phyloP scores from a whole-genome alignment of 139 green algal species.

The Chloropicon primus region DNA sequence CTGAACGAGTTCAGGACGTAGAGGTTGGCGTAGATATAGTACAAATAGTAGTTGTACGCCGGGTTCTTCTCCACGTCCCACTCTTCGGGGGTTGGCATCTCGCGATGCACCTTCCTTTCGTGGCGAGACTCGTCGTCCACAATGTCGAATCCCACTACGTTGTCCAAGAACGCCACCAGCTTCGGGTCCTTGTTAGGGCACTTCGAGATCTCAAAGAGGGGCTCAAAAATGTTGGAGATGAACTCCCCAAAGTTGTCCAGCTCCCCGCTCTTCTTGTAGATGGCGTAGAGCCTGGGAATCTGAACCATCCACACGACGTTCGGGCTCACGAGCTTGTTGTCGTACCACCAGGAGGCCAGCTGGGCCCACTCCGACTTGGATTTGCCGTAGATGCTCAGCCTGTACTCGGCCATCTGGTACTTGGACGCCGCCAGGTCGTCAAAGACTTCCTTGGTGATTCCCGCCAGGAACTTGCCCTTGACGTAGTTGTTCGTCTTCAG shows the following conservation, averaged over 20 bases:
- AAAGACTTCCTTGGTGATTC: conserved; percentile 92
- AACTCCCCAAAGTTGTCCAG: conserved; percentile 73
- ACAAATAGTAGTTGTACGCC: conserved; percentile 93
- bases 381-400: conserved; percentile 75
- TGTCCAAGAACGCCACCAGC: conserved; percentile 88
- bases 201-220: conserved; percentile 95
- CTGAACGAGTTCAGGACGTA: conserved; percentile 85
- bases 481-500: conserved; percentile 90
- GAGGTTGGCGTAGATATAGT: conserved; percentile 98
- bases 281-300: conserved; percentile 90
- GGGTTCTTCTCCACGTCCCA: conserved; percentile 70
- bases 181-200: conserved; percentile 86
- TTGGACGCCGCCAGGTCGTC: conserved; percentile 63
- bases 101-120: conserved; percentile 71
- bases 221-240: conserved; percentile 96
- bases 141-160: conserved; percentile 96
- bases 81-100: conserved; percentile 26
- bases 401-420: conserved; percentile 87
- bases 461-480: conserved; percentile 83
- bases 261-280: conserved; percentile 77
- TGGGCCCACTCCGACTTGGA: conserved; percentile 90
- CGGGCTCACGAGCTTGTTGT: conserved; percentile 59
- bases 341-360: conserved; percentile 88
- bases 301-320: conserved; percentile 98
- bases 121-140: conserved; percentile 95